A percentile compares a stretch with the other conserved stretches of the same genome.
phyloP scores from a whole-genome alignment of 1,139 yeast genomes.

The Debaryomyces subglobosus region DNA sequence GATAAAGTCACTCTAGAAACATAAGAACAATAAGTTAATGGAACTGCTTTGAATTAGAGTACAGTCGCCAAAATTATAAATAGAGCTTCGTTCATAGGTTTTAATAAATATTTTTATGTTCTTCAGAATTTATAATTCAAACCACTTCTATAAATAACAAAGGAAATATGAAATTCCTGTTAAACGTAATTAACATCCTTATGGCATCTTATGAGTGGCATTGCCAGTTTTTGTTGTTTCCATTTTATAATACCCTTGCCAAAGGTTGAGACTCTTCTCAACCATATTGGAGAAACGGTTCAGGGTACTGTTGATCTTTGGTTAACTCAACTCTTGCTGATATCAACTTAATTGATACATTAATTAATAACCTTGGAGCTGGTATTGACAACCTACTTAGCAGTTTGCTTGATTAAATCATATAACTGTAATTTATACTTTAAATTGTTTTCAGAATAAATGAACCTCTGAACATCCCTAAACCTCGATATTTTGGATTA shows the following conservation, averaged over 20 bases:
- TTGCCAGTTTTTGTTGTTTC: slow-evolving; percentile 10
- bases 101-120: not conserved
- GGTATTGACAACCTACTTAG: slow-evolving; percentile 10
- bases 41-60: not conserved
- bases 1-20: not conserved
- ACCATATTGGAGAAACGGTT: slow-evolving; percentile 8
- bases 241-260: slow-evolving; percentile 4
- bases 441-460: not conserved
- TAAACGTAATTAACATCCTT: not conserved
- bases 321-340: slow-evolving; percentile 10
- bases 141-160: not conserved
- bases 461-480: too few relatives aligned
- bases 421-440: not conserved
- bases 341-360: slow-evolving; percentile 9
- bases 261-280: slow-evolving; percentile 10
- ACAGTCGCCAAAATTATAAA: not conserved
- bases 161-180: not conserved
- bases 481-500: too few relatives aligned
- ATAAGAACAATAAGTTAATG: not conserved
- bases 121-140: not conserved
- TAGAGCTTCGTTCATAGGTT: not conserved
- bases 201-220: slow-evolving; percentile 6
- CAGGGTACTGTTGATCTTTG: slow-evolving; percentile 9
- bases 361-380: slow-evolving; percentile 11
- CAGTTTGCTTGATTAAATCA: slow-evolving; percentile 6